phyloP scores from a whole-genome alignment of 2,329 filamentous ascomycete species.

The Lomentospora prolificans region DNA sequence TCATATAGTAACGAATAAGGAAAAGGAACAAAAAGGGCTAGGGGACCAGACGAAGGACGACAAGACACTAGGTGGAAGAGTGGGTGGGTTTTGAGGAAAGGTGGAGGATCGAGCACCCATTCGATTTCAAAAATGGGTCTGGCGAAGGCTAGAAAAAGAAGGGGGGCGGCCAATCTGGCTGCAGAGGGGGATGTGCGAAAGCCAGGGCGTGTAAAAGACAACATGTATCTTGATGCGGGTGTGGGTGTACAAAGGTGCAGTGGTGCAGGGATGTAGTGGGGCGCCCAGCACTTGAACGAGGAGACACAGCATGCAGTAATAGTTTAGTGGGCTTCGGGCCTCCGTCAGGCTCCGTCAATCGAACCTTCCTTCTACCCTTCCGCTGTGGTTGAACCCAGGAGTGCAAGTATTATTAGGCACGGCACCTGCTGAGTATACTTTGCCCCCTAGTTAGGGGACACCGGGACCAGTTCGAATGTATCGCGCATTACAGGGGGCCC shows the following conservation, averaged over 20 bases:
- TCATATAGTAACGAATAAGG: constrained; percentile 7
- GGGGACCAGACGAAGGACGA: background rate
- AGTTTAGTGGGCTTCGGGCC: too few species aligned
- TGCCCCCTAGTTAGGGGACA: background rate
- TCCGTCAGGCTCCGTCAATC: background rate
- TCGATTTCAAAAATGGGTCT: constrained; percentile 1
- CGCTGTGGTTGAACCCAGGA: background rate
- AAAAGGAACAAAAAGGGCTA: background rate
- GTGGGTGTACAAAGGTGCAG: background rate
- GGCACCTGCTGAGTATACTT: background rate
- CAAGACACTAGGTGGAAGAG: background rate
- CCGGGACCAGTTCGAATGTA: too few species aligned
- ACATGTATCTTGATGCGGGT: background rate
- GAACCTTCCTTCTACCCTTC: background rate
- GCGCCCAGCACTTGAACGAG: background rate
- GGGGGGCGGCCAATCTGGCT: background rate
- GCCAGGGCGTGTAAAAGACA: background rate
- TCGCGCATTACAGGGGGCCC: too few species aligned
- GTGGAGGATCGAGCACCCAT: constrained; percentile 9
- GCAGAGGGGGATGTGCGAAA: background rate
- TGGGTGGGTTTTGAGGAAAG: constrained; percentile 1
- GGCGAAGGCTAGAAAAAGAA: background rate
- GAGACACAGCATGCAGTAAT: too few species aligned
- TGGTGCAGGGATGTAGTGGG: background rate
- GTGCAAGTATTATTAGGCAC: background rate